A percentile compares a stretch with the other conserved stretches of the same genome.
phyloP scores from a whole-genome alignment of 148 eudicot species.

The Rhododendron ovatum region DNA sequence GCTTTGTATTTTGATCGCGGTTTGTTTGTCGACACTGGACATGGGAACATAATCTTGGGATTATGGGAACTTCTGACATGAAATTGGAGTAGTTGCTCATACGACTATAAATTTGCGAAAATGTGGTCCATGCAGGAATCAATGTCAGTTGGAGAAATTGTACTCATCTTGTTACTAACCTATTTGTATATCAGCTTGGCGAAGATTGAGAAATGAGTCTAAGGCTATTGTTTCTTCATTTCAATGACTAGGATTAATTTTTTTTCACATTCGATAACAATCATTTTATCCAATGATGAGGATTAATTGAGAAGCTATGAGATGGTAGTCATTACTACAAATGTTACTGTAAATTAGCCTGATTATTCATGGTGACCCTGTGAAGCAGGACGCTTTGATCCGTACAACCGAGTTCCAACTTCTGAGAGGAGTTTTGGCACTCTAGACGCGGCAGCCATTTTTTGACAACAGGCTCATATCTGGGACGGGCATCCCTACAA shows the following conservation, averaged over 20 bases:
- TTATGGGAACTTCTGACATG: not conserved
- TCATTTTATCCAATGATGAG: too few species aligned
- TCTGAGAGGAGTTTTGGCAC: not conserved
- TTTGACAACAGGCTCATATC: not conserved
- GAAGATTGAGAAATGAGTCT: not conserved
- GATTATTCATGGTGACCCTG: not conserved
- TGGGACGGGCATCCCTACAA: not conserved
- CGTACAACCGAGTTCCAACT: not conserved
- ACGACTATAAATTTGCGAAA: too few species aligned
- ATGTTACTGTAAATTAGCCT: not conserved
- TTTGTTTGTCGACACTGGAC: not conserved
- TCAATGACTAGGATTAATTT: too few species aligned
- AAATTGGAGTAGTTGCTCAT: not conserved
- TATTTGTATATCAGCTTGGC: not conserved
- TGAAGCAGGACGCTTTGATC: not conserved
- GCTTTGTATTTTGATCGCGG: not conserved
- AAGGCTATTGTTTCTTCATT: not conserved
- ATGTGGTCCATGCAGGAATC: not conserved
- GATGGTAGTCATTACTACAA: not conserved
- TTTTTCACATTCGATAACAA: too few species aligned
- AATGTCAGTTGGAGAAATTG: not conserved
- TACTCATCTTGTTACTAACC: not conserved
- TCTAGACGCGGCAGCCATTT: not conserved
- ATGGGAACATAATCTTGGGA: not conserved
- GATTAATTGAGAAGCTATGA: too few species aligned